Base-by-base conservation (phyloP, 352 stramenopile species). In the Phytophthora gonapodyides region DNA sequence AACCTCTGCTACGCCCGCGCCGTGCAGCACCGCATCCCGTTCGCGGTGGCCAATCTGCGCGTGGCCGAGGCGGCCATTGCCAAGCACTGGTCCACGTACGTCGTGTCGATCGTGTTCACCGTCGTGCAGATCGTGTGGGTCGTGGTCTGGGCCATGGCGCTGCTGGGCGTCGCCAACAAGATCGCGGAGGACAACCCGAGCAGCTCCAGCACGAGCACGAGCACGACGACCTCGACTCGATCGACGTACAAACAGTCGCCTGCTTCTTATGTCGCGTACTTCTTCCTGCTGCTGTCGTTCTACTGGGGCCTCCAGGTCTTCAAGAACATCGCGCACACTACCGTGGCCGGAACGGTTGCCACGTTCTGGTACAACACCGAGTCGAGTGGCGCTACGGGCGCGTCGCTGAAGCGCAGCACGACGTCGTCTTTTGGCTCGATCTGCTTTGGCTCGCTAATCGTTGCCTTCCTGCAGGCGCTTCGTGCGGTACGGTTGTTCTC, bases 401-500 rank as follows among this genome's bases (percentile, higher is more conserved):
- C 90, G 43, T 91, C 84, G 1, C 72, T 98, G 21, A 77, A 84
- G 57, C 86, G 93, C 34, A 82, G 80, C 35, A 91, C 80, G 21
- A 98, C 94, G 8, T 97, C 88, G 7, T 96, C 93, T 51, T 97
- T 98, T 51, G 96, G 96, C 54, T 97, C 88, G n/a, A 98, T 99
- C 56, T 98, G 93, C 70, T 88, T 98, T 21, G 96, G 96, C 13
- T 97, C 88, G 19, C 76, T 99, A 9, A 80, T 98, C 33, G 88
- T 98, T 13, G 96, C 96, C 1, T 88, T 98, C 41, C 67, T 99
- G 35, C 88, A 98, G 71, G 85, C 93, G 2, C 66, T 97, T 34
- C 88, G 91, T 46, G 75, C 85, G 61, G 75, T 87, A 82, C 59
- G 65, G 46, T 15, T 56, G 5, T 17, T 5, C 7, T 19, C 19